Evolutionary conservation across 495 filamentous ascomycete species (phyloP), one percentile per base, ranked within the genome.

Genomic region (Terfezia claveryi): DNA sequence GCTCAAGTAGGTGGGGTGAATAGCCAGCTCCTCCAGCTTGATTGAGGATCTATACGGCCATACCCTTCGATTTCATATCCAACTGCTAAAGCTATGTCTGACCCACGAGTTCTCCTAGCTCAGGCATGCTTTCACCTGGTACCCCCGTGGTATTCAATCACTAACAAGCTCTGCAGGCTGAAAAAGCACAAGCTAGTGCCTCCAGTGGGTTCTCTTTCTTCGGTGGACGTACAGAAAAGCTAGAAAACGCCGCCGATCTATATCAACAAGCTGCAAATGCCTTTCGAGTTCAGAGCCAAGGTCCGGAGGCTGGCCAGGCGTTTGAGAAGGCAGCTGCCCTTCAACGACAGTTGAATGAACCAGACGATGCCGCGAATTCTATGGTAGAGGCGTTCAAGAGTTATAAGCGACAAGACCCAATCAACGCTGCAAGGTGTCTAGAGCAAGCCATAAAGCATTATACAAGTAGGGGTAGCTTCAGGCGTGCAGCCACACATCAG

Each of bases 401-500:
- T 52, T 93, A 92, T 71, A 78, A 80, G 63, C 88, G 85, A 71
- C 75, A 80, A 36, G 76, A 80, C 64, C 86, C 87, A 11, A 73
- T 81, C 63, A 81, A 86, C 67, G 85, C 85, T 17, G 81, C 82
- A 52, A 72, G 82, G 53, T 83, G 83, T 56, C 72, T 93, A 51
- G 72, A 81, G 32, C 67, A 73, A 56, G 82, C 85, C 17, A 86
- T 95, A 62, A 69, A 74, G 36, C 81, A 88, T 66, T 93, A 88
- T 64, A 83, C 80, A 50, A 65, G 75, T 57, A 83, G 83, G 67
- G 89, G 87, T 53, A 92, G 92, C 66, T 84, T 89, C 68, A 74
- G 88, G 57, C 76, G 91, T 36, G 87, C 91, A 5, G 89, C 91
- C 20, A 82, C 83, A 36, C 80, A 91, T 62, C 80, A 92, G 69